Base-by-base conservation (phyloP, 2,329 filamentous ascomycete species). In the Alternaria sp. region DNA sequence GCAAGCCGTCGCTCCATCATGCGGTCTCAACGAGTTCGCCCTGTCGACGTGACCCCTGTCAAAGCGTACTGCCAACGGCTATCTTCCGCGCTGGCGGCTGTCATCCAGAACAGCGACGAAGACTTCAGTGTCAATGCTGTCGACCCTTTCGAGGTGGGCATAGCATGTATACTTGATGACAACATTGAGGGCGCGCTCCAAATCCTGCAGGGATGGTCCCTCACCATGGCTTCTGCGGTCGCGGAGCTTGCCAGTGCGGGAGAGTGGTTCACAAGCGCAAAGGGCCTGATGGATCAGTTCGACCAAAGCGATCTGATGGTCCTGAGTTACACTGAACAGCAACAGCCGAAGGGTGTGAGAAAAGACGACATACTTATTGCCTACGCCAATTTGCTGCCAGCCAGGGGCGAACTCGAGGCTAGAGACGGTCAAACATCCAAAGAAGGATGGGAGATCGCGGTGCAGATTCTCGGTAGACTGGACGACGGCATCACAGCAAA, bases 361-460 rank as follows among this genome's bases (percentile, higher is more conserved):
- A 94, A 95, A 76, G 94, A 97, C 77, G 89, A 91, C 33, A 88
- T 95, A 4, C 84, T 97, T 7, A 86, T 90, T 7, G 83, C 88
- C 51, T 98, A 97, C 78, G 92, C 95, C 0, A 86, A 89, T 23
- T 78, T 95, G 20, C 85, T 90, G 2, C 75, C 81, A 6, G 61
- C 71, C 14, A 82, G 86, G 58, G 82, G 84, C 21, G 75, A 89
- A 50, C 59, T 79, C 41, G 64, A 61, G 9, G 73, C 69, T 61
- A 57, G 61, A 23, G 72, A 80, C 61, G 75, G 72, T 2, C 77
- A 75, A 44, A 70, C 66, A 20, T 71, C 72, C 7, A 72, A 69
- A 55, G 90, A 94, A 71, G 94, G 95, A 9, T 98, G 95, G 95
- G 93, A 97, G 81, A 82, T 97, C 75, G 92, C 94, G 0, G 89